A percentile compares a stretch with the other conserved stretches of the same genome.
Conservation (phyloP, 2,329 filamentous ascomycete genomes). For the Fusarium liriodendri region DNA sequence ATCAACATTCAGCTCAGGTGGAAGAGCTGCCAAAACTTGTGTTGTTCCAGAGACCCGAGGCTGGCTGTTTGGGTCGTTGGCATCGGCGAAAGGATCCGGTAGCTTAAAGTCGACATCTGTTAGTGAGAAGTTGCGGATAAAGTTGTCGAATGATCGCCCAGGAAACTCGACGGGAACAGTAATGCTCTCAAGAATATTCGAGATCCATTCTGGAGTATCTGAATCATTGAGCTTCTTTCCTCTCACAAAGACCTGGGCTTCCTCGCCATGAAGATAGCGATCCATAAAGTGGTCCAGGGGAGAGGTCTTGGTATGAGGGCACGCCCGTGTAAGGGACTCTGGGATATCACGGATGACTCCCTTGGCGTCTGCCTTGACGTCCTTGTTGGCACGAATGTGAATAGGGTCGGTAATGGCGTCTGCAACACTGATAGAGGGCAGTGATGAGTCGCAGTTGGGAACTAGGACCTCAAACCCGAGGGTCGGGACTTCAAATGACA, state of each 20-base stretch:
- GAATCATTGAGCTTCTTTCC: conserved; percentile 76
- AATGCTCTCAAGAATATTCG: conserved; percentile 81
- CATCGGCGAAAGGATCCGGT: conserved; percentile 83
- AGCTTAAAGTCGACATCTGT: conserved; percentile 87
- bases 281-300: conserved; percentile 86
- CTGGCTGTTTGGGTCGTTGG: conserved; percentile 76
- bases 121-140: conserved; percentile 90
- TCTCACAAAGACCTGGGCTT: conserved; percentile 84
- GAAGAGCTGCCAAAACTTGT: conserved; percentile 80
- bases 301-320: conserved; percentile 81
- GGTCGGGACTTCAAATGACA: conserved; percentile 80
- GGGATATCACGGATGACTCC: conserved; percentile 81
- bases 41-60: conserved; percentile 88
- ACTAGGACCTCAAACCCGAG: conserved; percentile 88
- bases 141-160: conserved; percentile 80
- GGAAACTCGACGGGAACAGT: conserved; percentile 88
- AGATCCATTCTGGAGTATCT: conserved; percentile 84
- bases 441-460: conserved; percentile 78
- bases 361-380: conserved; percentile 76
- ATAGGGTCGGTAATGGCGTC: conserved; percentile 77
- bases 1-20: conserved; percentile 87
- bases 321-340: conserved; percentile 75
- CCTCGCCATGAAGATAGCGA: conserved; percentile 83
- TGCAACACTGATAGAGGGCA: conserved; percentile 82
- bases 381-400: conserved; percentile 73